Conservation (phyloP, 2,329 filamentous ascomycete species). For the Ophiostoma australiae region DNA sequence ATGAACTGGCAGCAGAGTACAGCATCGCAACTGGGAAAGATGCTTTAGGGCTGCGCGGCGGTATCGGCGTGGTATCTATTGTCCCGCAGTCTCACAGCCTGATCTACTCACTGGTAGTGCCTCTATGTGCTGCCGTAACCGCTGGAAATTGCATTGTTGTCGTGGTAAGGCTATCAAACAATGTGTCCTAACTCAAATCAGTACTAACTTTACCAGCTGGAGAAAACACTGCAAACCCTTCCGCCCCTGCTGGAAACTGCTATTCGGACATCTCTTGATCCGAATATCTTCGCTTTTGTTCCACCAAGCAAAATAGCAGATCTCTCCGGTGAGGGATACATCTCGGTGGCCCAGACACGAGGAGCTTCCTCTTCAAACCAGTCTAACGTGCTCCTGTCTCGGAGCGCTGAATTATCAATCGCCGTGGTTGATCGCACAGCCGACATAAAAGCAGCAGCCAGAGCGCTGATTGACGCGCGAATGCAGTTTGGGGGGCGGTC, state of each 20-base stretch:
- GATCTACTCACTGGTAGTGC: conserved; percentile 34
- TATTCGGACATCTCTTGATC: background rate
- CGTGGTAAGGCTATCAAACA: conserved; percentile 25
- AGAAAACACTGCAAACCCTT: background rate
- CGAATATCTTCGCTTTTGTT: background rate
- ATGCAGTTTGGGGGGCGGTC: conserved; percentile 53
- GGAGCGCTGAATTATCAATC: background rate
- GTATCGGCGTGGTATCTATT: conserved; percentile 34
- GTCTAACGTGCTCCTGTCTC: background rate
- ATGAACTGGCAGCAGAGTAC: conserved; percentile 34
- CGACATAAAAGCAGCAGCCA: conserved; percentile 49
- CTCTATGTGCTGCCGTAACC: conserved; percentile 36
- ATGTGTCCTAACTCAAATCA: rapidly evolving
- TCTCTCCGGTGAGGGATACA: background rate
- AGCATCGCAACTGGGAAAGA: conserved; percentile 31
- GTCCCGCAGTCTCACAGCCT: conserved; percentile 33
- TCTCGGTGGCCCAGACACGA: background rate
- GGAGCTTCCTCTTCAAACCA: background rate
- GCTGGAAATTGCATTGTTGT: conserved; percentile 37
- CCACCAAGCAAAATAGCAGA: background rate
- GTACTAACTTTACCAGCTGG: background rate
- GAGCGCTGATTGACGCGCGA: conserved; percentile 48
- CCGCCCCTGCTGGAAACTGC: background rate
- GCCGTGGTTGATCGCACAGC: conserved; percentile 56
- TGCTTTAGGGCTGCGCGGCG: conserved; percentile 27